Base-by-base conservation (phyloP, 176 grass and related monocot genomes). In the Phoenix roebelenii region DNA sequence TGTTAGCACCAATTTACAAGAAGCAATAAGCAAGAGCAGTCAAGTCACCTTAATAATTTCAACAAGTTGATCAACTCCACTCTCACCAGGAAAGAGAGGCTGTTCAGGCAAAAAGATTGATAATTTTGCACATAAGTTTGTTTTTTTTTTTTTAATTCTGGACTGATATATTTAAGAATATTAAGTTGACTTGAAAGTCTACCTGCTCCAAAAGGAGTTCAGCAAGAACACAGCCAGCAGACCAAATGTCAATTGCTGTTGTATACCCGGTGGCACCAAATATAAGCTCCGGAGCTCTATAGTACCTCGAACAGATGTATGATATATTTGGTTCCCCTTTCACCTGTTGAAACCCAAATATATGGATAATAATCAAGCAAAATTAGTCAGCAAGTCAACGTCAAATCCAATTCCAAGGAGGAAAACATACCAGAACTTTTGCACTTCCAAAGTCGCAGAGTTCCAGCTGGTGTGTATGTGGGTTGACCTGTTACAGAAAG, bases 251-350 rank as follows among this genome's bases (percentile, higher is more conserved):
- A 69, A 89, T 89, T 55, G 86, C 78, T 61, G 82, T 79, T 65
- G 82, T 85, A 62, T 89, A 89, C 69, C 85, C 77, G 1, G 81
- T 89, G 25, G 86, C 86, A 75, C 86, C 77, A 78, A 89, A 89
- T 65, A 89, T 89, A 49, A 89, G 86, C 55, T 89, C 86, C 1
- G 81, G 86, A 2, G 86, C 86, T 74, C 86, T 77, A 7, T 89
- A 89, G 25, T 89, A 89, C 65, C 86, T 72, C 22, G 86, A 89
- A 49, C 86, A 89, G 22, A 89, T 89, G 71, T 89, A 89, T 3
- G 86, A 89, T 57, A 89, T 89, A 62, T 89, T 89, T 19, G 82
- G 74, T 54, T 85, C 82, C 3, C 86, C 86, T 79, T 76, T 85
- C 18, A 89, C 86, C 82, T 85, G 55, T 25, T 76, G 48, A 65